Base-by-base conservation (phyloP, 768 basidiomycete genomes). In the Suillus luteus region DNA sequence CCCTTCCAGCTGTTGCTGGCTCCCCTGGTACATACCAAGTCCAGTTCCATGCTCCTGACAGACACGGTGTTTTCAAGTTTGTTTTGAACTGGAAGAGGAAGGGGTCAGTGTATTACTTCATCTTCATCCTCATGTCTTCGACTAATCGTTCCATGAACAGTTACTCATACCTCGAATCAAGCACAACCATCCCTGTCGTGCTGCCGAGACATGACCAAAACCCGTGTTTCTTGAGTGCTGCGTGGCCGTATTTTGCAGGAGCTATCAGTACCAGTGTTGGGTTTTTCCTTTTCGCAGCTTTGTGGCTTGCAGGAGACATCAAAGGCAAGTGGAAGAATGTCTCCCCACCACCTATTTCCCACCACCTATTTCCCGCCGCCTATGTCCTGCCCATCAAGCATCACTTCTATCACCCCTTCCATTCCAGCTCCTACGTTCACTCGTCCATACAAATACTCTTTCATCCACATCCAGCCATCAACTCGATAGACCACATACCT, bases 61-160 rank as follows among this genome's bases (percentile, higher is more conserved):
- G 96, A 60, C 97, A 99, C 73, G 97, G 97, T 27, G 97, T 99
- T 17, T 99, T 96, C 85, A 99, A 98, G 73, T 96, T 99, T 72
- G 82, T 94, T n/a, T 77, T 97, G 51, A 86, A 96, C 76, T 87
- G 94, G 80, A 93, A 92, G 73, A 88, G 97, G 66, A 88, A 88
- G 74, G 96, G 96, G 88, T 94, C 67, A 72, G 88, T 72, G 8
- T 35, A 33, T 24, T 33, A 24, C 12, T 55, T 27, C 19, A 58
- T 62, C 41, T 63, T 60, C 31, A n/a, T 6, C 1, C n/a, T 33
- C 27, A 57, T 12, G 8, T 38, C 5, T 0, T 15, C 3, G 14
- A 35, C 31, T 59, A 5, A 54, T 35, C 5, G 17, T 7, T 22
- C n/a, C 37, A 12, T 70, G 17, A 55, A 15, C 66, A 96, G 95